Evolutionary conservation across 176 grass and related monocot genomes (phyloP), one percentile per base, ranked within the genome.

Genomic region (Zoysia japonica): DNA sequence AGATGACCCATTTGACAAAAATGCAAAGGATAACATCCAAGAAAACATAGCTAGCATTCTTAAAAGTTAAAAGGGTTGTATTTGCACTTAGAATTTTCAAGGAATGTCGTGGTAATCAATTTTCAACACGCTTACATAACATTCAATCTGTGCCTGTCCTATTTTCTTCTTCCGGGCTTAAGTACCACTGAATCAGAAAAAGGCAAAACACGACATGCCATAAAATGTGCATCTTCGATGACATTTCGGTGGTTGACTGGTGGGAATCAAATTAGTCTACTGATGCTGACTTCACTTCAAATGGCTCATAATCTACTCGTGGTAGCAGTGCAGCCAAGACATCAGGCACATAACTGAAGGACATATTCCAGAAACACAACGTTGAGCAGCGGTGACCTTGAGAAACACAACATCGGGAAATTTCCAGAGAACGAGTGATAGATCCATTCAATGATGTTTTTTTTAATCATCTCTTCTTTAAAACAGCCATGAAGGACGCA

Each of bases 1-100:
- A 12, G 95, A 98, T 2, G 89, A 98, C 52, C 88, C 95, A 57
- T 92, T 98, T 9, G 95, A 98, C 73, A 89, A 76, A 54, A 80
- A 38, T 68, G 95, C 90, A 7, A 98, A 94, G 84, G 85, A 79
- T n/a, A 73, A 72, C 28, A 85, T 94, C 85, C 90, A 89, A 71
- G 77, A 77, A 67, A 92, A 90, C 6, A 84, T 92, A 70, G 85
- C 81, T 36, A 82, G 45, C 76, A 76, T 78, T 80, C 72, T 94
- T 17, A 79, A 87, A 82, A 83, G 50, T 52, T 84, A 50, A 51
- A 36, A 42, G 16, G 42, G 12, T 12, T 37, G 39, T 6, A 62
- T 53, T 75, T 17, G 9, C 19, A 54, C 15, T 41, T 13, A 11
- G 5, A 10, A 54, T 38, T 28, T 76, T 63, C 4, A 14, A 61